These are phyloP conservation scores for Ogataea glucozyma DNA, from an alignment of 805 yeast species.

Conservation along the genomic window DNA sequence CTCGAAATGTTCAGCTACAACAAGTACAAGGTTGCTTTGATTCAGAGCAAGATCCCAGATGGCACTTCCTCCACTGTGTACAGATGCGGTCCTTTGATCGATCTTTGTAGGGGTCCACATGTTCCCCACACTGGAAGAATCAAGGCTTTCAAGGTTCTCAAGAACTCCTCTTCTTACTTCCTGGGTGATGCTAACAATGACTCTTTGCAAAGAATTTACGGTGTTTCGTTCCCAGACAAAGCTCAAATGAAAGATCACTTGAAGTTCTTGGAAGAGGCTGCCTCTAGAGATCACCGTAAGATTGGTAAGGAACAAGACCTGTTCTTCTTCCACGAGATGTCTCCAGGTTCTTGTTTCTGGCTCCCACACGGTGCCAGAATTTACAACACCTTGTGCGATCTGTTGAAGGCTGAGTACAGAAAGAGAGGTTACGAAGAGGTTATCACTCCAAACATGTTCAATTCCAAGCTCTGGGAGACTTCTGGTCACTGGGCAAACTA, in stretches of 20 bases:
- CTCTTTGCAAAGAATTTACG: constrained; percentile 95
- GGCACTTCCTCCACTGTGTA: constrained; percentile 95
- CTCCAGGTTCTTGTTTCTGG: constrained; percentile 99
- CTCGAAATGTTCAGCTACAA: constrained; percentile 93
- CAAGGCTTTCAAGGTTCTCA: constrained; percentile 89
- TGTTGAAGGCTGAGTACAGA: constrained; percentile 81
- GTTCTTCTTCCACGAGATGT: constrained; percentile 92
- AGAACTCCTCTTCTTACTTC: constrained; percentile 95
- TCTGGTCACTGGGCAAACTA: constrained; percentile 99
- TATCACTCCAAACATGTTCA: constrained; percentile 98
- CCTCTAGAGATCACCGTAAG: constrained; percentile 93
- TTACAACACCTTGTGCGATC: constrained; percentile 80
- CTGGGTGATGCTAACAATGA: constrained; percentile 91
- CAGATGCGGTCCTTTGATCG: constrained; percentile 96
- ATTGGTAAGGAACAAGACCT: constrained; percentile 96
- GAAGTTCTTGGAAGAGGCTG: constrained; percentile 94
- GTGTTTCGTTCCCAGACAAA: constrained; percentile 98
- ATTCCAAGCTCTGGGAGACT: constrained; percentile 95
- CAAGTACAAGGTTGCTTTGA: constrained; percentile 89
- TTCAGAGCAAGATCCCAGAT: constrained; percentile 88
- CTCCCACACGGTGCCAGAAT: constrained; percentile 98
- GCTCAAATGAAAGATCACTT: constrained; percentile 92
- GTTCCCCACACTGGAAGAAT: constrained; percentile 96
- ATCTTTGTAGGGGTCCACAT: constrained; percentile 97
- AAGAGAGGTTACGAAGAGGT: constrained; percentile 97